phyloP scores from a whole-genome alignment of 176 grass and related monocot genomes.

The Chloris gayana region DNA sequence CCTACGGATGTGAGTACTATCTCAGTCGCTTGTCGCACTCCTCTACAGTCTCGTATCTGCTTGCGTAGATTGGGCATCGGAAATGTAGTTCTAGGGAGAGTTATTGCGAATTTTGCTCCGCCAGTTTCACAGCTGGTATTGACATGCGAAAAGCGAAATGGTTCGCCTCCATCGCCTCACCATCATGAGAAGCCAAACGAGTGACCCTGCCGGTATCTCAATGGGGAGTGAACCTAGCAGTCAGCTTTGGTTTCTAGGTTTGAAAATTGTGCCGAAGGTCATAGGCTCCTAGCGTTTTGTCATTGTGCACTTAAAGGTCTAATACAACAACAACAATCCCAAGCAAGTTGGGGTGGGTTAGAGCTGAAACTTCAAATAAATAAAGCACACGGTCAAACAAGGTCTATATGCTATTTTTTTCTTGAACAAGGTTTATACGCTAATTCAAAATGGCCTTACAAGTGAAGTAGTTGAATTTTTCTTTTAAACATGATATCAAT shows the following conservation, averaged over 20 bases:
- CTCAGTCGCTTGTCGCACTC: background rate
- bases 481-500: background rate
- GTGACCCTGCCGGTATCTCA: background rate
- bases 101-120: background rate
- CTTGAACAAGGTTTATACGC: background rate
- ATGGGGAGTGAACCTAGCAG: background rate
- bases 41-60: background rate
- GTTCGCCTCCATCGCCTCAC: background rate
- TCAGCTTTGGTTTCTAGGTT: background rate
- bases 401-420: no score
- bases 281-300: background rate
- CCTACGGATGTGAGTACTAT: conserved; percentile 63
- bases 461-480: background rate
- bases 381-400: no score
- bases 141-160: background rate
- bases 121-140: background rate
- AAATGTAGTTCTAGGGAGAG: conserved; percentile 16
- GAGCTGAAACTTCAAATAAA: no score
- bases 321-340: no score
- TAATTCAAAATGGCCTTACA: background rate
- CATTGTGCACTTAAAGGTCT: background rate
- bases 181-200: background rate
- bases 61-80: background rate
- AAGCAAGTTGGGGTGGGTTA: no score
- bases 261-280: background rate